phyloP scores from a whole-genome alignment of 2,329 filamentous ascomycete genomes.

The Cordyceps tenuipes region DNA sequence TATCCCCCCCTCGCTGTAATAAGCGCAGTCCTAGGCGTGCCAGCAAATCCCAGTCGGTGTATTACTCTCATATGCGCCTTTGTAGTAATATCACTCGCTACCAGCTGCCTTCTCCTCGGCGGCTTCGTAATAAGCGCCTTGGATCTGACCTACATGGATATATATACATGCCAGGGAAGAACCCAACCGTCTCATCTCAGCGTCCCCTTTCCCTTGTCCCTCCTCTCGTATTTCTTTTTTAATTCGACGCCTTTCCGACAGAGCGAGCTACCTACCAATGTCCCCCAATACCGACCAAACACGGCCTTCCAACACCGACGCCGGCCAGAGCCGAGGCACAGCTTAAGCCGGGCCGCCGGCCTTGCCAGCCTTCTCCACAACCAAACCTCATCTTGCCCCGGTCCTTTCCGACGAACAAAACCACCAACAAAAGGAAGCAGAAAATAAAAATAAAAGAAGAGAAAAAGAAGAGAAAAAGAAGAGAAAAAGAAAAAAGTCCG shows the following conservation, averaged over 20 bases:
- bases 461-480: too few species aligned
- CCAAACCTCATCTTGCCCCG: not conserved
- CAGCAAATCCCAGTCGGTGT: not conserved
- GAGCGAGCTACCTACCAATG: too few species aligned
- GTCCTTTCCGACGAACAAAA: conserved; percentile 5
- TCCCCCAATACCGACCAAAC: conserved; percentile 7
- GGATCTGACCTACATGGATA: not conserved
- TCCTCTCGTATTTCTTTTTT: not conserved
- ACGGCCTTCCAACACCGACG: not conserved
- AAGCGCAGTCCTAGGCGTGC: not conserved
- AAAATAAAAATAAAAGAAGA: too few species aligned
- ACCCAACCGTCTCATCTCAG: not conserved
- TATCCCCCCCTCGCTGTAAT: not conserved
- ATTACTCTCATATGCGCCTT: conserved; percentile 7
- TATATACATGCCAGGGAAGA: not conserved
- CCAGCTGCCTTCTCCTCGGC: not conserved
- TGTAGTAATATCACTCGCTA: conserved; percentile 3
- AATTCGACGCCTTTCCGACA: not conserved
- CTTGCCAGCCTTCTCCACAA: not conserved
- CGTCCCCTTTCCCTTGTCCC: not conserved
- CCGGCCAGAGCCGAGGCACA: conserved; percentile 12
- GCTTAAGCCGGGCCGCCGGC: not conserved
- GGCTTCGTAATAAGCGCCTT: conserved; percentile 3
- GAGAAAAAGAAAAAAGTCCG: not conserved
- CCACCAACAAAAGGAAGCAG: not conserved